phyloP scores from a whole-genome alignment of 192 early-diverging fungal genomes.

The Umbelopsis ramanniana region DNA sequence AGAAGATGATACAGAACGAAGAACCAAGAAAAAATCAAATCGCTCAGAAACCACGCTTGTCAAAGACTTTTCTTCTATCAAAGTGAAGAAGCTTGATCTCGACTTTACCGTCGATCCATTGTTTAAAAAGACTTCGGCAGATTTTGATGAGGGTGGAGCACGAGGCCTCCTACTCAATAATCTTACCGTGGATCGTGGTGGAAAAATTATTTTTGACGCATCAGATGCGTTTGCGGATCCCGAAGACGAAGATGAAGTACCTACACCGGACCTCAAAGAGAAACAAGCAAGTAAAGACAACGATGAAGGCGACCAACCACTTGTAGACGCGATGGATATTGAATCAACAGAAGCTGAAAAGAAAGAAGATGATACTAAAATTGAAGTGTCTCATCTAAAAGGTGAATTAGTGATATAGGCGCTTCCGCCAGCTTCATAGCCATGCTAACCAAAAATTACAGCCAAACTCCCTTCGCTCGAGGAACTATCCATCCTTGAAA shows the following conservation, averaged over 20 bases:
- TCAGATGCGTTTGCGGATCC: constrained; percentile 73
- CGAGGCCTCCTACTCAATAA: constrained; percentile 91
- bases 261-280: constrained; percentile 7
- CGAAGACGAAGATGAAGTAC: constrained; percentile 31
- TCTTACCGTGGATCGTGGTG: constrained; percentile 74
- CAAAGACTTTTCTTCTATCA: constrained; percentile 80
- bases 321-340: constrained; percentile 28
- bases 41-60: constrained; percentile 73
- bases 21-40: constrained; percentile 47
- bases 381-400: constrained; percentile 52
- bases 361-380: not conserved
- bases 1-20: constrained; percentile 56
- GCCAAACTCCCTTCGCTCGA: constrained; percentile 27
- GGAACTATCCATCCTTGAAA: constrained; percentile 8
- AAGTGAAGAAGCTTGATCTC: constrained; percentile 85
- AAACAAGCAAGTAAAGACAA: constrained; percentile 23
- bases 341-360: constrained; percentile 6
- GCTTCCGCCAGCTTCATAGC: not conserved
- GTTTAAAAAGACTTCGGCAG: constrained; percentile 97
- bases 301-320: constrained; percentile 30
- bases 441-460: not conserved
- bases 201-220: constrained; percentile 96
- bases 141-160: constrained; percentile 98
- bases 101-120: constrained; percentile 95
- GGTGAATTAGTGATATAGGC: constrained; percentile 25